These are phyloP conservation scores for Microstroma glucosiphilum DNA, from an alignment of 1,284 basidiomycete species.

Conservation along the genomic window DNA sequence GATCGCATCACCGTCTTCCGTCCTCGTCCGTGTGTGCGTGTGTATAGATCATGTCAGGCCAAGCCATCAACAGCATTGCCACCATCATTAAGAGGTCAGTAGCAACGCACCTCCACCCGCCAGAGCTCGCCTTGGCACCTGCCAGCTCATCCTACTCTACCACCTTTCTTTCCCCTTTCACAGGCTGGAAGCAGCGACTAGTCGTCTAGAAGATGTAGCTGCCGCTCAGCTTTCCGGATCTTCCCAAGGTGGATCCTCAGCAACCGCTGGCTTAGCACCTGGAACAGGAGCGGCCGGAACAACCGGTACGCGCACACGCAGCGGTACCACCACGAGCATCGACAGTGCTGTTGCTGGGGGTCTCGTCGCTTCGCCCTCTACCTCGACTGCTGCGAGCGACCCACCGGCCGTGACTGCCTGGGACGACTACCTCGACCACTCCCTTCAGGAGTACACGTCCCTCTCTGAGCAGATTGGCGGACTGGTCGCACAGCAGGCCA, in stretches of 20 bases:
- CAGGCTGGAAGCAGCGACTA: conserved; percentile 74
- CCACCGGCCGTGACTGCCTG: conserved; percentile 68
- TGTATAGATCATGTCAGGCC: conserved; percentile 1
- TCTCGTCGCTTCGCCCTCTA: conserved; percentile 18
- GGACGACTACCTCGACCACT: conserved; percentile 66
- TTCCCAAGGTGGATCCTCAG: conserved; percentile 21
- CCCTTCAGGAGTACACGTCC: conserved; percentile 67
- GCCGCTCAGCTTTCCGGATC: conserved; percentile 48
- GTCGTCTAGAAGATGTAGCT: conserved; percentile 85
- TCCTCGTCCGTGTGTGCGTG: too few species aligned
- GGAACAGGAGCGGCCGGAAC: conserved; percentile 3
- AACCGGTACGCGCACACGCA: conserved; percentile 5
- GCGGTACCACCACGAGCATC: background rate
- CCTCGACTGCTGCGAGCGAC: conserved; percentile 41
- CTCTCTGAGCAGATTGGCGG: conserved; percentile 71
- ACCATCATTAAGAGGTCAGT: conserved; percentile 44
- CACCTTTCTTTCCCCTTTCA: background rate
- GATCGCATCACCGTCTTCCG: too few species aligned
- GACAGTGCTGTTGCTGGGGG: conserved; percentile 13
- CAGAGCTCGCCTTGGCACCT: too few species aligned
- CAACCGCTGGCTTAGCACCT: background rate
- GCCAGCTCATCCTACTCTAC: background rate
- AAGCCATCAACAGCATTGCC: conserved; percentile 7
- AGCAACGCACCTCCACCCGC: too few species aligned
- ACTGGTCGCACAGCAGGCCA: conserved; percentile 59